These are phyloP conservation scores for Malus hybrid DNA, from an alignment of 331 rosid genomes.

Conservation along the genomic window DNA sequence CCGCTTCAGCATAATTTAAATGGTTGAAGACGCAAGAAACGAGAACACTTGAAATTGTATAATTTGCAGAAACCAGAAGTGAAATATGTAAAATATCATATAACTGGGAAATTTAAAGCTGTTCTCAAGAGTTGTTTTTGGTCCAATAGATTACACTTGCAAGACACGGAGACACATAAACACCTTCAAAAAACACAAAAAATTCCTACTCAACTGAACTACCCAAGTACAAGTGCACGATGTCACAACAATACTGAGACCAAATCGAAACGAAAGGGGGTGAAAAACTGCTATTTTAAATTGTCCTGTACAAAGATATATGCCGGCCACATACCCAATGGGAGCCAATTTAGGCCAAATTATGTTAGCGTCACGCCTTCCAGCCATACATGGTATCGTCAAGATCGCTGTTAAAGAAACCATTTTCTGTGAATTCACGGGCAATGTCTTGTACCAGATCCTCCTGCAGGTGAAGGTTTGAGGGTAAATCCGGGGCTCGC, in stretches of 20 bases:
- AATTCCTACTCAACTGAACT: slow-evolving; percentile 27
- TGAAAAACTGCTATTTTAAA: slow-evolving; percentile 23
- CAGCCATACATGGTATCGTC: slow-evolving; percentile 74
- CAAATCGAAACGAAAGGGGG: background rate
- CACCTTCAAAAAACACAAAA: slow-evolving; percentile 13
- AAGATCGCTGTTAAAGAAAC: slow-evolving; percentile 64
- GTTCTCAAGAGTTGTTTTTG: slow-evolving; percentile 23
- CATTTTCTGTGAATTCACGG: slow-evolving; percentile 56
- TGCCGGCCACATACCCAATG: slow-evolving; percentile 31
- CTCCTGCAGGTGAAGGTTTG: slow-evolving; percentile 58
- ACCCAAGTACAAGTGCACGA: slow-evolving; percentile 24
- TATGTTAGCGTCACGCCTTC: slow-evolving; percentile 71
- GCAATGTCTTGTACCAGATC: slow-evolving; percentile 54
- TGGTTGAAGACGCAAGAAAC: too few relatives aligned
- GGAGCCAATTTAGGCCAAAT: slow-evolving; percentile 34
- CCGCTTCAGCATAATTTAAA: too few relatives aligned
- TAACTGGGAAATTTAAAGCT: slow-evolving; percentile 16
- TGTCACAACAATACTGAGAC: slow-evolving; percentile 28
- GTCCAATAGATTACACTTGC: slow-evolving; percentile 65
- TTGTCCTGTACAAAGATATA: slow-evolving; percentile 68
- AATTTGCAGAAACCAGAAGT: background rate
- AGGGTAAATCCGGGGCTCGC: slow-evolving; percentile 55
- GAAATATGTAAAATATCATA: slow-evolving; percentile 14
- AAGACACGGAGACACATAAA: slow-evolving; percentile 24
- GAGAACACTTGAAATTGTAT: too few relatives aligned